A percentile compares a stretch with the other conserved stretches of the same genome.
phyloP scores from a whole-genome alignment of 768 basidiomycete species.

The Chlorophyllum brunneum region DNA sequence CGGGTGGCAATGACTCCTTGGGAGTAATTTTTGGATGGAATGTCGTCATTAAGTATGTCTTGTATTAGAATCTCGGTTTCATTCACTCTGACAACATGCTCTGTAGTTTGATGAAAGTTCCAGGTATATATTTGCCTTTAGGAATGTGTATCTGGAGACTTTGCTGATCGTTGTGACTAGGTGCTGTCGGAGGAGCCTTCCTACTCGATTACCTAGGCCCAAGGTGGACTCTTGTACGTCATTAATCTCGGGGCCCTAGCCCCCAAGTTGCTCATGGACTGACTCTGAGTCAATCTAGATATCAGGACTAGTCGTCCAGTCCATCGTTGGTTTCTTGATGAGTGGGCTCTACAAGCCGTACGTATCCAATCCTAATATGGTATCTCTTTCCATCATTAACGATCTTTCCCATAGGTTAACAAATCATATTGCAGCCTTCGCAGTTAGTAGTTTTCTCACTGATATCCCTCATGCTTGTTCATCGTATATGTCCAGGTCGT shows the following conservation, averaged over 20 bases:
- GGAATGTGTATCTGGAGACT: conserved; percentile 41
- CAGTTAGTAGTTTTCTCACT: conserved; percentile 37
- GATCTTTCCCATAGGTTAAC: too few relatives aligned
- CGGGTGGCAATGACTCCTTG: conserved; percentile 48
- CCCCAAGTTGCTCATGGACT: too few relatives aligned
- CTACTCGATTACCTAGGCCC: conserved; percentile 73
- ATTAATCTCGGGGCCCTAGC: too few relatives aligned
- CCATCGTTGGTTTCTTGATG: conserved; percentile 84
- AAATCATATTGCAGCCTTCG: conserved; percentile 67
- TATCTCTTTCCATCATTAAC: too few relatives aligned
- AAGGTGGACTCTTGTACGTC: conserved; percentile 64
- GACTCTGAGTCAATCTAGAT: conserved; percentile 41
- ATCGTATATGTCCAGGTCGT: conserved; percentile 69
- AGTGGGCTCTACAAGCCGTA: conserved; percentile 62
- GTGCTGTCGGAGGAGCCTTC: conserved; percentile 57
- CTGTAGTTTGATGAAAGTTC: too few relatives aligned
- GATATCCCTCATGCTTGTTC: too few relatives aligned
- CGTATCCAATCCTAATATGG: too few relatives aligned
- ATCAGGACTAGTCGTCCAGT: conserved; percentile 60
- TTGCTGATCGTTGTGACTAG: too few relatives aligned
- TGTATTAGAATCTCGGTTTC: not conserved
- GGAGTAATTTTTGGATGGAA: conserved; percentile 77
- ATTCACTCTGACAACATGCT: conserved; percentile 29
- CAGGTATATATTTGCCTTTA: conserved; percentile 21
- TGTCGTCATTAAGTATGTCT: conserved; percentile 72